Evolutionary conservation across 768 basidiomycete species (phyloP).

Genomic region (Mycena albidolilacea): DNA sequence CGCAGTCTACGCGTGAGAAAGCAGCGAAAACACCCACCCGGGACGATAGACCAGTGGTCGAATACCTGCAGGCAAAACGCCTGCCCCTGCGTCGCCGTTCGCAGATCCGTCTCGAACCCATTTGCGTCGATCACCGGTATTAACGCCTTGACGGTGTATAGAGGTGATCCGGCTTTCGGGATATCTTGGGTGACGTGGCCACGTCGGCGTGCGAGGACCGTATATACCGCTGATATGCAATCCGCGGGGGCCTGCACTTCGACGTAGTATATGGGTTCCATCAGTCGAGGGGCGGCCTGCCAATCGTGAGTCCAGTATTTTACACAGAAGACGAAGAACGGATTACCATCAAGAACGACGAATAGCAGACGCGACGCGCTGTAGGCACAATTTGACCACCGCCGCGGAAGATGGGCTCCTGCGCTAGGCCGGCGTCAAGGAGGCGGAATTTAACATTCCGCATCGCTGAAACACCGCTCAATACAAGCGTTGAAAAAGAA

Average conservation of each 20-base stretch:
- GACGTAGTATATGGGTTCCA: conserved; percentile 99
- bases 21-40: conserved; percentile 70
- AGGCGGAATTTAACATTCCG: conserved; percentile 98
- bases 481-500: conserved; percentile 4
- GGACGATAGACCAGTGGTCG: conserved; percentile 99
- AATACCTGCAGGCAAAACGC: conserved; percentile 99
- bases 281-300: conserved; percentile 93
- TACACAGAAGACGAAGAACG: conserved; percentile 16
- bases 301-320: conserved; percentile 19
- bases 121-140: conserved; percentile 99
- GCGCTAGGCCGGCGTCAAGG: conserved; percentile 91
- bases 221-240: conserved; percentile 98
- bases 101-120: conserved; percentile 97
- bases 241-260: conserved; percentile 99
- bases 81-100: conserved; percentile 98
- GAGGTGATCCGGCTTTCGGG: conserved; percentile 96
- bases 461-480: conserved; percentile 75
- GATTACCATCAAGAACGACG: conserved; percentile 96
- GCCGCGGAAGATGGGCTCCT: conserved; percentile 97
- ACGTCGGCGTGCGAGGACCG: conserved; percentile 96
- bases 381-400: conserved; percentile 99
- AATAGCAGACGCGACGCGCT: conserved; percentile 98
- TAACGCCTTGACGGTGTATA: conserved; percentile 98
- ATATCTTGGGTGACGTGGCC: conserved; percentile 99
- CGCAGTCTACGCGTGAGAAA: conserved; percentile 44